Percentiles rank a stretch among this genome's conserved stretches.
phyloP scores from a whole-genome alignment of 1,284 basidiomycete species.

The Trichosporon asahii region DNA sequence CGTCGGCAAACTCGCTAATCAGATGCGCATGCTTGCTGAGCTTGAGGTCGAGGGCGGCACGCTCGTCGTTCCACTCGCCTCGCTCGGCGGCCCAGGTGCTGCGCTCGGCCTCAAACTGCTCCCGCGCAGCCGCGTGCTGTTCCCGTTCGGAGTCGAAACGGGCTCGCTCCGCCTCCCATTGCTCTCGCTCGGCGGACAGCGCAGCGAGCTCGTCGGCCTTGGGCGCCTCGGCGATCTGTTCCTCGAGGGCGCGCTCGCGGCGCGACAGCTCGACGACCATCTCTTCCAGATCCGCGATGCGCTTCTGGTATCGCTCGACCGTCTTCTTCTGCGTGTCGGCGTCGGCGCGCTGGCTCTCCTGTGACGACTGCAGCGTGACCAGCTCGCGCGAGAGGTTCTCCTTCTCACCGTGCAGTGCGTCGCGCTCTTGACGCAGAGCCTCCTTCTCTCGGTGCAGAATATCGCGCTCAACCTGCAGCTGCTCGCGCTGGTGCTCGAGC shows the following conservation, averaged over 20 bases:
- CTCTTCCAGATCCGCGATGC: constrained; percentile 43
- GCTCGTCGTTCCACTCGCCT: not conserved
- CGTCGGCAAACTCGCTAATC: constrained; percentile 3
- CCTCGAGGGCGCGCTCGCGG: constrained; percentile 40
- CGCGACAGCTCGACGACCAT: constrained; percentile 44
- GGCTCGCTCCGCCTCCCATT: constrained; percentile 30
- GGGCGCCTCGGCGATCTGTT: constrained; percentile 21
- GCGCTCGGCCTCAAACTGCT: constrained; percentile 11
- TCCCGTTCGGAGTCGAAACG: constrained; percentile 12
- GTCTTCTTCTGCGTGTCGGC: constrained; percentile 4
- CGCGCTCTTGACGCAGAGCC: not conserved
- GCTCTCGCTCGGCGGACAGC: constrained; percentile 54
- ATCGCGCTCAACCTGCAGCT: not conserved
- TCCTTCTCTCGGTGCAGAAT: not conserved
- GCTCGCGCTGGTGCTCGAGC: not conserved
- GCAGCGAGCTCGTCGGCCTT: constrained; percentile 53
- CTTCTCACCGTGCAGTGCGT: not conserved
- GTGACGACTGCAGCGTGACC: not conserved
- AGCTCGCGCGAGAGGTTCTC: not conserved
- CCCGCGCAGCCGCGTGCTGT: constrained; percentile 14
- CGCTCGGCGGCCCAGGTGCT: constrained; percentile 8
- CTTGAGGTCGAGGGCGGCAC: constrained; percentile 6
- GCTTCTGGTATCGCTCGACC: constrained; percentile 6
- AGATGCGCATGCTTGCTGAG: not conserved
- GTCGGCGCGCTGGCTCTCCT: not conserved